Evolutionary conservation across 2,329 filamentous ascomycete genomes (phyloP).

Genomic region (Talaromyces sp.): DNA sequence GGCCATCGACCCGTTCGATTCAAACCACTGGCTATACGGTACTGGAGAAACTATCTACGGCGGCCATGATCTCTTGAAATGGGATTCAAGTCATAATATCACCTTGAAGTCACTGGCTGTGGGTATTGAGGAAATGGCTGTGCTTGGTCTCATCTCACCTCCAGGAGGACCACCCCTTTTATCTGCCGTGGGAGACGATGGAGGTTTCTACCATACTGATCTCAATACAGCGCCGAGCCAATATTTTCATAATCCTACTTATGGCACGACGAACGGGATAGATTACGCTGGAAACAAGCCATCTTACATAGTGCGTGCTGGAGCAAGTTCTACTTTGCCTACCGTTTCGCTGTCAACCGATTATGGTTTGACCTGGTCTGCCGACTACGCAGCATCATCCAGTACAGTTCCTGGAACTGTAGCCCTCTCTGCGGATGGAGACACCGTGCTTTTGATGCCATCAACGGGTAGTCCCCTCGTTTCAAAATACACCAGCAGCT

Average conservation of each 20-base stretch:
- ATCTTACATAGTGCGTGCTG: conserved; percentile 52
- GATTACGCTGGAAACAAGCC: conserved; percentile 44
- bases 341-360: conserved; percentile 51
- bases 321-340: conserved; percentile 42
- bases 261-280: conserved; percentile 48
- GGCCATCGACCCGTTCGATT: conserved; percentile 59
- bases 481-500: conserved; percentile 31
- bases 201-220: conserved; percentile 46
- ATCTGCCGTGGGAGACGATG: conserved; percentile 53
- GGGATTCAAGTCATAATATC: conserved; percentile 53
- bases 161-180: conserved; percentile 54
- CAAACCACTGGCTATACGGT: conserved; percentile 61
- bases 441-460: conserved; percentile 39
- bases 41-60: conserved; percentile 58
- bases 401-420: conserved; percentile 48
- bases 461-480: conserved; percentile 25
- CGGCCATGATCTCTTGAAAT: conserved; percentile 56
- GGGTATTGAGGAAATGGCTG: conserved; percentile 56
- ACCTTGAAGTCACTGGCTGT: conserved; percentile 53
- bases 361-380: conserved; percentile 53
- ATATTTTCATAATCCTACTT: conserved; percentile 51
- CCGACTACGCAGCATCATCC: conserved; percentile 50
- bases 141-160: conserved; percentile 51
- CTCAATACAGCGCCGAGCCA: conserved; percentile 47
- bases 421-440: conserved; percentile 53